A percentile compares a stretch with the other conserved stretches of the same genome.
Evolutionary conservation across 495 filamentous ascomycete species (phyloP).

Genomic region (Cercophora sp.): DNA sequence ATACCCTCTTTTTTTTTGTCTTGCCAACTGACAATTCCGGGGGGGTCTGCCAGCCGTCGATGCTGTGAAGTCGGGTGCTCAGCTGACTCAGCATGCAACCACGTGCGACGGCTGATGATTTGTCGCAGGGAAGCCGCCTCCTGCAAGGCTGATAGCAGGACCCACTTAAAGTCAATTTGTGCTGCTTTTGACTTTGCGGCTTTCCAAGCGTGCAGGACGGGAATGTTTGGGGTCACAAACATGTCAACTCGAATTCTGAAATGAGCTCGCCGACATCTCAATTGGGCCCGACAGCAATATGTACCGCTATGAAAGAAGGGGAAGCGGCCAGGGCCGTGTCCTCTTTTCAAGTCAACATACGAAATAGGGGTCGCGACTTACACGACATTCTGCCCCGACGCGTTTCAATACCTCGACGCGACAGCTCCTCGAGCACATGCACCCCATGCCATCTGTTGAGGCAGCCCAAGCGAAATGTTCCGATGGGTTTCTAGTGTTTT

Average conservation of each 20-base stretch:
- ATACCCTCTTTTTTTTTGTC: too few species aligned
- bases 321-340: too few species aligned
- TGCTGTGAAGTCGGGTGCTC: slow-evolving; percentile 10
- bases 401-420: slow-evolving; percentile 6
- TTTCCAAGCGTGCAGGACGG: slow-evolving; percentile 8
- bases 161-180: too few species aligned
- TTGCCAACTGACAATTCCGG: too few species aligned
- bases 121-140: slow-evolving; percentile 9
- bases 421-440: too few species aligned
- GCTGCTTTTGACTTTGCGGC: slow-evolving; percentile 16
- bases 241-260: neutral
- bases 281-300: slow-evolving; percentile 4
- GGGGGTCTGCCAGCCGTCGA: too few species aligned
- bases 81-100: slow-evolving; percentile 9
- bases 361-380: neutral
- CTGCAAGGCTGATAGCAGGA: slow-evolving; percentile 20
- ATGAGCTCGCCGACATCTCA: neutral
- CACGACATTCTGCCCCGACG: neutral
- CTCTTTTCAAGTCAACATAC: too few species aligned
- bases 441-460: too few species aligned
- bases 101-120: slow-evolving; percentile 13
- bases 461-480: too few species aligned
- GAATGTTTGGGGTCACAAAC: slow-evolving; percentile 15
- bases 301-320: neutral
- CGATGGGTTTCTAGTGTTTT: too few species aligned